Evolutionary conservation across 495 filamentous ascomycete species (phyloP).

Genomic region (Entonaema liquescens): DNA sequence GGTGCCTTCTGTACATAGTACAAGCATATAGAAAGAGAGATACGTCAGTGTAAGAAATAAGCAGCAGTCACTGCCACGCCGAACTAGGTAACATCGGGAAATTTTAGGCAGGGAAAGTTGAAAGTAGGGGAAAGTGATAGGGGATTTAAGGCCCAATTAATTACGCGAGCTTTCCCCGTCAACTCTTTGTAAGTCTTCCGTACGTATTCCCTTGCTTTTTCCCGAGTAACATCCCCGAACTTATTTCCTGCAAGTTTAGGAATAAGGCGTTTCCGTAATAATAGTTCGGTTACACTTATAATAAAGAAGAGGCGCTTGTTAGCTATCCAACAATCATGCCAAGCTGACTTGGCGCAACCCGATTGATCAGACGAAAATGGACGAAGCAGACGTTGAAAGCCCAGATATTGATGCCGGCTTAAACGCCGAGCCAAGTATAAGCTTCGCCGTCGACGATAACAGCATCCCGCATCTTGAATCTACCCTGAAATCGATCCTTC

Average conservation of each 20-base stretch:
- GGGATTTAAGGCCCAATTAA: background rate
- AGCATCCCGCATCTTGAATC: background rate
- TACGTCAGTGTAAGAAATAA: background rate
- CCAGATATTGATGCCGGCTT: constrained; percentile 14
- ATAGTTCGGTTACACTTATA: background rate
- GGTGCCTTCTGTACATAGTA: background rate
- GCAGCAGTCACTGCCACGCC: background rate
- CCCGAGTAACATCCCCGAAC: background rate
- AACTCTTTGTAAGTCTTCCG: background rate
- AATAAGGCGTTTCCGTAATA: background rate
- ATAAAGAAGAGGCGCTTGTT: background rate
- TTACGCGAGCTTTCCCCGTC: background rate
- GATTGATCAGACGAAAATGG: constrained; percentile 25
- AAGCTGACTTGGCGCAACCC: background rate
- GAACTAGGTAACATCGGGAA: constrained; percentile 3
- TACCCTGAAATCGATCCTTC: constrained; percentile 1
- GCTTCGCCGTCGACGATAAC: constrained; percentile 12
- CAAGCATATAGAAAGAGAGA: background rate
- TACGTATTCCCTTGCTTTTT: background rate
- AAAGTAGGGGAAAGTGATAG: constrained; percentile 4
- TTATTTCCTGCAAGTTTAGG: background rate
- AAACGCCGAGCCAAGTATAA: constrained; percentile 7
- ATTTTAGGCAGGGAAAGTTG: background rate
- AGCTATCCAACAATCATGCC: background rate
- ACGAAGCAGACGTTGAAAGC: constrained; percentile 17